phyloP scores from a whole-genome alignment of 1,284 basidiomycete species.

The Trichosporon sp. region DNA sequence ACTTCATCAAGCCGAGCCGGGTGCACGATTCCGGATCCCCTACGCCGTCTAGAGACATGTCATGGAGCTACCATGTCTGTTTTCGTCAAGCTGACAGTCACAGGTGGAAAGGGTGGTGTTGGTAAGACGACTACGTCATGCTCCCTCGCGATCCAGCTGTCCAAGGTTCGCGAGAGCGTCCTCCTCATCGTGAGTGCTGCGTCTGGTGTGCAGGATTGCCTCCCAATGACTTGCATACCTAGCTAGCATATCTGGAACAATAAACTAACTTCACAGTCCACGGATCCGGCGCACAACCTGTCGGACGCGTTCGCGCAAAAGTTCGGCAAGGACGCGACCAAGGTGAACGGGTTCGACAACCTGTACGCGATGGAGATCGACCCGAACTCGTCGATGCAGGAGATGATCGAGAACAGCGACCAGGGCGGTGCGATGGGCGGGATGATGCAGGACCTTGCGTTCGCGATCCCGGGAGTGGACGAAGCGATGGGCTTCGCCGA shows the following conservation, averaged over 20 bases:
- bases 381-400: constrained; percentile 91
- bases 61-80: not conserved
- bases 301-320: constrained; percentile 99
- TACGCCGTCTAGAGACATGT: too few species aligned
- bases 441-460: constrained; percentile 99
- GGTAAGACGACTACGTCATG: constrained; percentile 93
- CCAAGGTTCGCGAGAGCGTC: constrained; percentile 79
- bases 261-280: constrained; percentile 61
- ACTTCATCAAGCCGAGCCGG: too few species aligned
- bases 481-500: constrained; percentile 99
- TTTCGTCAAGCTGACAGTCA: constrained; percentile 6
- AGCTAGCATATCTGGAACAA: not conserved
- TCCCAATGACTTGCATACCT: too few species aligned
- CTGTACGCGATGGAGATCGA: constrained; percentile 99
- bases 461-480: constrained; percentile 97
- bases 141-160: constrained; percentile 89
- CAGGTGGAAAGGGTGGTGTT: constrained; percentile 92
- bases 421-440: constrained; percentile 90
- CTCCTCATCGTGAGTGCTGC: constrained; percentile 73
- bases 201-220: too few species aligned
- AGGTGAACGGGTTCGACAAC: constrained; percentile 96
- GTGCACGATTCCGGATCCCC: too few species aligned
- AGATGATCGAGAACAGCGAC: constrained; percentile 80
- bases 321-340: constrained; percentile 98
- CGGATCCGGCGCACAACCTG: constrained; percentile 97